Evolutionary conservation across 441 rosid genomes (phyloP), one percentile per base, ranked within the genome.

Genomic region (Pelargonium australe): DNA sequence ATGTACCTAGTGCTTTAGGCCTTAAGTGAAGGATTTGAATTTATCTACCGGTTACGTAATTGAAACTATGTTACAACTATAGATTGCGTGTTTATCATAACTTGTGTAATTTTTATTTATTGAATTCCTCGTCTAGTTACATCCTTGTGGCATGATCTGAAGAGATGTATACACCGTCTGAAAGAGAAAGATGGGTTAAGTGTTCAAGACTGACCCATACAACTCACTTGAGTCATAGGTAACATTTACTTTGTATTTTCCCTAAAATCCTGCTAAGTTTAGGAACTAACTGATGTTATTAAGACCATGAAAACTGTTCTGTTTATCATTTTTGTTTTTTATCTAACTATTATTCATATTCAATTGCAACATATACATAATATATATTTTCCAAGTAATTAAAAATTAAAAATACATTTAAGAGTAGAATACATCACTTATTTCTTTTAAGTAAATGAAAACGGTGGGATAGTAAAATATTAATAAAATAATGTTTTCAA

Each of bases 211-310:
- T 2, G 7, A 53, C 7, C 16, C 60, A 53, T 53, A 53, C 16
- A 5, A 16, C 23, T 16, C 61, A 55, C 19, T 9, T 55, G 19
- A 55, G 61, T 55, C 9, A 14, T 55, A 16, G 16, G 16, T 55
- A 16, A 55, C 23, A 53, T 53, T 53, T 1, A 55, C 61, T 55
- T 55, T 14, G 61, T 55, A 55, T 55, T 55, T 55, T 55, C 61
- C 61, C 19, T 55, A 55, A 55, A n/a, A 55, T 55, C 23, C 20
- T 55, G 61, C 19, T 19, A 7, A 14, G 16, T 55, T 14, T 55
- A 55, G 61, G 61, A 55, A 55, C 61, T 55, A 55, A 55, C 23
- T 55, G 23, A 7, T 5, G 61, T 55, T 55, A 55, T 55, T 20
- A 4, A 16, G 23, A 16, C 6, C 16, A 55, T 16, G 23, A 55